Percentiles rank a stretch among this genome's conserved stretches.
Evolutionary conservation across 1,139 yeast genomes (phyloP).

Genomic region (Zygoascus meyerae): DNA sequence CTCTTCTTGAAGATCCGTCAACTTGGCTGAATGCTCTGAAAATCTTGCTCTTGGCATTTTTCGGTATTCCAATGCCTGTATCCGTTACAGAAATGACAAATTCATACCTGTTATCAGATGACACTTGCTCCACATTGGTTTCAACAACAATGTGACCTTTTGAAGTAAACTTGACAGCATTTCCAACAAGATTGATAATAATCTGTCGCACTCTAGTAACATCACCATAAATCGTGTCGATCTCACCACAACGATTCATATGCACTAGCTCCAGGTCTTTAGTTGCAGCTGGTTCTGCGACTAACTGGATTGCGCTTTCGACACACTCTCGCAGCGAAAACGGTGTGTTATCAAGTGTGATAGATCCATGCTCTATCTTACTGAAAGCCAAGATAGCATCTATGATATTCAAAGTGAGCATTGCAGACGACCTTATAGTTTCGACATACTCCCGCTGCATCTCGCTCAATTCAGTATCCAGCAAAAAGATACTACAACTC

Average conservation of each 20-base stretch:
- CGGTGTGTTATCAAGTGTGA: constrained; percentile 74
- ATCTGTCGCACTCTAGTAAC: constrained; percentile 83
- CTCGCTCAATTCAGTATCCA: constrained; percentile 72
- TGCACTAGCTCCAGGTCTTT: constrained; percentile 69
- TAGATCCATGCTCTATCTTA: constrained; percentile 77
- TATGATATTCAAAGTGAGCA: constrained; percentile 67
- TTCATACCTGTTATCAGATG: constrained; percentile 35
- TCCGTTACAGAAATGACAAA: constrained; percentile 71
- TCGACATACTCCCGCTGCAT: constrained; percentile 79
- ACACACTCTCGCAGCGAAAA: constrained; percentile 71
- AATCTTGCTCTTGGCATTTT: constrained; percentile 51
- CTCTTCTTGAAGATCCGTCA: constrained; percentile 14
- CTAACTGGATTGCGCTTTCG: constrained; percentile 71
- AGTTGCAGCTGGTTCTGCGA: constrained; percentile 74
- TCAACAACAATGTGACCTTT: constrained; percentile 53
- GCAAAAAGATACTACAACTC: constrained; percentile 60
- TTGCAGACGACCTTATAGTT: constrained; percentile 72
- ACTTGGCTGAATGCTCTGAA: constrained; percentile 94
- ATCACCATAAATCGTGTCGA: constrained; percentile 58
- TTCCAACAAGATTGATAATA: constrained; percentile 81
- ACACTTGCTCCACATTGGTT: constrained; percentile 22
- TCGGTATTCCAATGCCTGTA: constrained; percentile 78
- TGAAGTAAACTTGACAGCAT: constrained; percentile 78
- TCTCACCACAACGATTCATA: constrained; percentile 41
- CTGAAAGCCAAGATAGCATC: constrained; percentile 79